Evolutionary conservation across 345 rosid genomes (phyloP), one percentile per base, ranked within the genome.

Genomic region (Alliaria petiolata): DNA sequence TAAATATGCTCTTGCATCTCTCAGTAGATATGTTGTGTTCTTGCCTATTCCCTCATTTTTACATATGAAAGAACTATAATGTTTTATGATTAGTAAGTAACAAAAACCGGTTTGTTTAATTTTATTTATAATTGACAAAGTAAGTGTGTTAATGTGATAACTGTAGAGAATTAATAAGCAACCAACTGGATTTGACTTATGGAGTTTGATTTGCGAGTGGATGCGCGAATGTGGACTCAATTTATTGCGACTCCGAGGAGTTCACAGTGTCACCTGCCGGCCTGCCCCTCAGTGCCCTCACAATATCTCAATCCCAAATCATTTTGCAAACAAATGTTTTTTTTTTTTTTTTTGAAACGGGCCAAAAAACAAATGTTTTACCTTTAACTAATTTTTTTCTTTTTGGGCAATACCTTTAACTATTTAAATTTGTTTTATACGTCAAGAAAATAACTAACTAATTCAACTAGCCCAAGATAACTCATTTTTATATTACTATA

Each of bases 201-300:
- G 39, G 42, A 46, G 13, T 17, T 36, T 45, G 12, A 60, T 52
- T 60, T 42, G 34, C 30, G 17, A 67, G 34, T 67, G 25, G 43
- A 67, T 67, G 34, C 42, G 60, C 42, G 40, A 67, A 67, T 67
- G 69, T 74, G 49, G 54, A 43, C 63, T 28, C 15, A 49, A 19
- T 33, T 67, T 67, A 53, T 60, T 58, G 76, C 0, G 62, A 51
- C 54, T 67, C 42, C 78, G 38, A 56, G 53, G 67, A 57, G 14
- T 47, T 38, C 66, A 30, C 20, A 25, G 42, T 65, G 51, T 51
- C 17, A 45, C 59, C 25, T 65, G 59, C 28, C 31, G 2, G 2
- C 25, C 5, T 28, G 3, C 5, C 11, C 65, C 20, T 69, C 36
- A 53, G 8, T 28, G 38, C 38, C 58, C 10, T 53, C 53, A 43